Evolutionary conservation across 306 rosid species (phyloP), one percentile per base, ranked within the genome.

Genomic region (Boehmeria nivea): DNA sequence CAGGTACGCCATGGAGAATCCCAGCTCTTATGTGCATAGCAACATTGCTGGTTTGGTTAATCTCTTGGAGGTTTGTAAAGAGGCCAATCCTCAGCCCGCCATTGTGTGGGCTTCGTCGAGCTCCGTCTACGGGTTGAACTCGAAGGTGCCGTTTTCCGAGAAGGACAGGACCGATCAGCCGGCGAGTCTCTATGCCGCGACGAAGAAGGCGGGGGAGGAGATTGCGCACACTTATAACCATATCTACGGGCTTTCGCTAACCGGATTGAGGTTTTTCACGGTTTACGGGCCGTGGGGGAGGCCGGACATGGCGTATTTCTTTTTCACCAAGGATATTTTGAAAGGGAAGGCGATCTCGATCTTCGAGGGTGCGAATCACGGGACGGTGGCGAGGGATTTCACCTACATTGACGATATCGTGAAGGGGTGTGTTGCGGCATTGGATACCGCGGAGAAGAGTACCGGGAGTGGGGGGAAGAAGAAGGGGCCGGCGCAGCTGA

Each of bases 261-360:
- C 98, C 0, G 98, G 95, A 14, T 72, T 91, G 73, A 24, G 98
- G 20, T 91, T 91, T 63, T 91, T 91, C 57, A 91, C 98, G 12
- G 98, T 91, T 66, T 91, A 91, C 75, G 98, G 98, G 4, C 98
- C 98, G 2, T 91, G 98, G 98, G 98, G 98, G 33, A 80, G 95
- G 68, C 97, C 97, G 13, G 97, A 89, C 27, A 89, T 89, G 97
- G 97, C 97, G 3, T 89, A 89, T 57, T 91, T 91, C 76, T 91
- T 91, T 48, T 91, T 91, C 67, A 84, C 98, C 0, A 84, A 68
- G 62, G 95, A 87, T 73, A 87, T 91, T 44, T 71, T 91, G 87
- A 84, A 79, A 43, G 98, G 95, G 60, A 91, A 91, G 72, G 7
- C 73, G 1, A 91, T 91, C 22, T 26, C 91, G 0, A 87, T 91